Evolutionary conservation across 2,329 filamentous ascomycete genomes (phyloP).

Genomic region (Leptographium radiaticola): DNA sequence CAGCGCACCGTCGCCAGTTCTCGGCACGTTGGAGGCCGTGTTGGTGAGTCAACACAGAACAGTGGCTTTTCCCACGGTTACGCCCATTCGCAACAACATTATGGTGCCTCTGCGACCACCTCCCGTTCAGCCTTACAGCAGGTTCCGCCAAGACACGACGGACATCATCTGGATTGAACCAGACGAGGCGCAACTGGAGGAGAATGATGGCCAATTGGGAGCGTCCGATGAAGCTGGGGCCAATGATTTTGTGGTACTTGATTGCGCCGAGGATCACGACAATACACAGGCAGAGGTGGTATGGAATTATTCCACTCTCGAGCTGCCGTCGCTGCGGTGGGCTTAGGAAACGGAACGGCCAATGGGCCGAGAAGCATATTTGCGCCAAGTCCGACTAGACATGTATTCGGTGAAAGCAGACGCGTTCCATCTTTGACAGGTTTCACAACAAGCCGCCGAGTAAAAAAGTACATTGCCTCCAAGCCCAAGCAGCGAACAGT

Average conservation of each 20-base stretch:
- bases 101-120: background rate
- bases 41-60: constrained; percentile 1
- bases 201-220: background rate
- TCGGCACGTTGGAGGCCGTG: constrained; percentile 7
- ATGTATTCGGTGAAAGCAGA: no score
- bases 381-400: no score
- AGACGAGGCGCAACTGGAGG: background rate
- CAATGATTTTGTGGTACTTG: background rate
- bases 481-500: no score
- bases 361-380: no score
- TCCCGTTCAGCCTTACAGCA: background rate
- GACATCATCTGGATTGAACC: background rate
- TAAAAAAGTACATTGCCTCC: no score
- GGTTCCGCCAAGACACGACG: no score
- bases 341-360: background rate
- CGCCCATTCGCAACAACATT: background rate
- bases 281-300: background rate
- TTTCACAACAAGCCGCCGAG: no score
- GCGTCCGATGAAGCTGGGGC: background rate
- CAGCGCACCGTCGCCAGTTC: constrained; percentile 1
- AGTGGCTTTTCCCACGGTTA: no score
- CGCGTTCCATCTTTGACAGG: no score
- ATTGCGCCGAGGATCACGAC: background rate
- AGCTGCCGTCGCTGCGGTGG: background rate
- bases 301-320: background rate